Conservation (phyloP, 1,284 basidiomycete species). For the Ustilago loliicola region DNA sequence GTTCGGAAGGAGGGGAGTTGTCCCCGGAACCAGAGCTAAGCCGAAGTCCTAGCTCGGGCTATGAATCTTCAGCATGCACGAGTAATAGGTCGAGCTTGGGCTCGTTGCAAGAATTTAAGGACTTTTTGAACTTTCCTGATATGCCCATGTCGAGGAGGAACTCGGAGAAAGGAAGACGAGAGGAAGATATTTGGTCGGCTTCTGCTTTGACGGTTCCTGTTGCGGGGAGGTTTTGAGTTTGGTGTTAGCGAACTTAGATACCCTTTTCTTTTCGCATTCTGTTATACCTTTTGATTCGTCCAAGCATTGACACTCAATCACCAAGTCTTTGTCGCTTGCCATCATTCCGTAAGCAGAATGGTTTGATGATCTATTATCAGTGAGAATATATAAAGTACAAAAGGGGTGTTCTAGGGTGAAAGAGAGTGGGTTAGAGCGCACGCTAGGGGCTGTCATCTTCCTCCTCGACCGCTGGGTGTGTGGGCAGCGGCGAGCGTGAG, state of each 20-base stretch:
- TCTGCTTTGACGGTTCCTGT: neutral
- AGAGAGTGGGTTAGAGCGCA: neutral
- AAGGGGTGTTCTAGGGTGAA: neutral
- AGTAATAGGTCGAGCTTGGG: constrained; percentile 27
- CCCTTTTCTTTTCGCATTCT: neutral
- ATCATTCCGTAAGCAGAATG: neutral
- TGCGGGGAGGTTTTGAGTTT: constrained; percentile 1
- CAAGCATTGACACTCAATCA: neutral
- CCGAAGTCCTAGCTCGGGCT: constrained; percentile 28
- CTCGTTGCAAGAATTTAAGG: constrained; percentile 29
- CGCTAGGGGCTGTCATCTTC: constrained; percentile 18
- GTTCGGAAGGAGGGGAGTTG: constrained; percentile 4
- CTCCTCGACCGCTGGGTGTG: neutral
- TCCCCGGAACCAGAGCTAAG: constrained; percentile 35
- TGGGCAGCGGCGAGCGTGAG: neutral
- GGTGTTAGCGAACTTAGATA: neutral
- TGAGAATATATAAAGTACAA: constrained; percentile 6
- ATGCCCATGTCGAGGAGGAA: neutral
- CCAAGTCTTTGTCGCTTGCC: no score
- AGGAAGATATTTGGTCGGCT: constrained; percentile 23
- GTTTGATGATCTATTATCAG: neutral
- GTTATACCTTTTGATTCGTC: neutral
- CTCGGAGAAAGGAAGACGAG: neutral
- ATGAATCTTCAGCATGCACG: constrained; percentile 13
- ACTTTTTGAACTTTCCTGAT: constrained; percentile 31